Conservation (phyloP, 2,329 filamentous ascomycete genomes). For the Aspergillus quadricinctus region DNA sequence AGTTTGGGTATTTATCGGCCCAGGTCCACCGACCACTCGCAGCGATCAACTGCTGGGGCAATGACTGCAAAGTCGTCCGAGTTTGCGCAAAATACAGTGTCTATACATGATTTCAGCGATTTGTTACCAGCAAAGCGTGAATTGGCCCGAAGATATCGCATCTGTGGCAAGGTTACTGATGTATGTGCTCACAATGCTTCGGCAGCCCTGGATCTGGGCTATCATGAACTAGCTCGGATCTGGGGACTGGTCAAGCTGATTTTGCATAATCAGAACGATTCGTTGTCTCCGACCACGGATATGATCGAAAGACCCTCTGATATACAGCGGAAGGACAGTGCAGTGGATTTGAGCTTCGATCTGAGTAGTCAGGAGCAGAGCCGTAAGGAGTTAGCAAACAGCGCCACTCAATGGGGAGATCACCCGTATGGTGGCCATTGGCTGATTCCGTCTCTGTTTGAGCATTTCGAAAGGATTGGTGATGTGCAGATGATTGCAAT, state of each 20-base stretch:
- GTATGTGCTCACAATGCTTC: conserved; percentile 80
- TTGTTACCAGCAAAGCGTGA: conserved; percentile 73
- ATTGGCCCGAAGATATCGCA: conserved; percentile 73
- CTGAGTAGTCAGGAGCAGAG: conserved; percentile 28
- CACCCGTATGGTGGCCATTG: conserved; percentile 54
- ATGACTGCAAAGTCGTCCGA: conserved; percentile 47
- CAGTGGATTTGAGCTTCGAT: conserved; percentile 29
- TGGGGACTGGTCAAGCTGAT: conserved; percentile 80
- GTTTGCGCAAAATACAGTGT: conserved; percentile 63
- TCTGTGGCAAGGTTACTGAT: conserved; percentile 76
- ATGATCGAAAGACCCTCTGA: conserved; percentile 61
- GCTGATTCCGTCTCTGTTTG: conserved; percentile 55
- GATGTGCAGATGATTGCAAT: conserved; percentile 65
- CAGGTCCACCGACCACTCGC: conserved; percentile 45
- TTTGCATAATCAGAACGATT: conserved; percentile 69
- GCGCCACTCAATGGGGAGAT: conserved; percentile 53
- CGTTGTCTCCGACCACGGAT: conserved; percentile 60
- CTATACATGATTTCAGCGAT: conserved; percentile 65
- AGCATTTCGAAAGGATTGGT: conserved; percentile 56
- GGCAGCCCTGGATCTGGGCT: conserved; percentile 68
- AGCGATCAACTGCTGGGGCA: conserved; percentile 52
- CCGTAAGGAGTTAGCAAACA: conserved; percentile 35
- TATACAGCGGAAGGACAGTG: conserved; percentile 33
- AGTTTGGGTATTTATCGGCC: conserved; percentile 55
- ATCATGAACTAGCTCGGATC: conserved; percentile 68